These are phyloP conservation scores for Colletotrichum filicis DNA, from an alignment of 2,329 filamentous ascomycete genomes.

Conservation along the genomic window DNA sequence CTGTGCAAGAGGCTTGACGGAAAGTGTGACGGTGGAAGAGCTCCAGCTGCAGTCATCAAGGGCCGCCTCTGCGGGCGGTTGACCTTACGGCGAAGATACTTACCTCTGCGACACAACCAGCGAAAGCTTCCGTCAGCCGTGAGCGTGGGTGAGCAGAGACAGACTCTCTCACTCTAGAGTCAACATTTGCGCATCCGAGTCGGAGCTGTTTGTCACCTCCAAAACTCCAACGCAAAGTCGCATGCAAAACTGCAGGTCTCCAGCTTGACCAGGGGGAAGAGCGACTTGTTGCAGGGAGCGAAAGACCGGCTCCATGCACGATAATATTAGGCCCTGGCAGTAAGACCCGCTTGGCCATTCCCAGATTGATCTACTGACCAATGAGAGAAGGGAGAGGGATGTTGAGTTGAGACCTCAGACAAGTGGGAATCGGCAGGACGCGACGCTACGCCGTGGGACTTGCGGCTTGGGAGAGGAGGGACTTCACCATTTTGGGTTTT, in stretches of 20 bases:
- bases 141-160: background rate
- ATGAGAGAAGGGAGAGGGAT: background rate
- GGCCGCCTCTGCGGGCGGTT: conserved; percentile 6
- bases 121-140: background rate
- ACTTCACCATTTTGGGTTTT: background rate
- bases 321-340: conserved; percentile 19
- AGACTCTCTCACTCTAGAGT: background rate
- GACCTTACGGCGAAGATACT: background rate
- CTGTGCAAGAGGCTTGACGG: conserved; percentile 7
- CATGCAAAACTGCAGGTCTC: conserved; percentile 23
- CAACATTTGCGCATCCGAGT: background rate
- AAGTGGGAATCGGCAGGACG: background rate
- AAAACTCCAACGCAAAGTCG: background rate
- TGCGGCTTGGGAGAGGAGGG: background rate
- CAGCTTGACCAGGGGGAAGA: conserved; percentile 7
- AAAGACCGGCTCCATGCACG: conserved; percentile 22
- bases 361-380: conserved; percentile 1
- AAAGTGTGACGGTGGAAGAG: background rate
- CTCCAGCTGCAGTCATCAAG: conserved; percentile 23
- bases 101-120: background rate
- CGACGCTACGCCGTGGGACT: conserved; percentile 2
- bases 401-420: conserved; percentile 29
- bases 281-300: conserved; percentile 10
- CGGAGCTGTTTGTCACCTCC: conserved; percentile 7
- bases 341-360: conserved; percentile 14